Conservation (phyloP, 768 basidiomycete genomes). For the Leccinum incarnatum region DNA sequence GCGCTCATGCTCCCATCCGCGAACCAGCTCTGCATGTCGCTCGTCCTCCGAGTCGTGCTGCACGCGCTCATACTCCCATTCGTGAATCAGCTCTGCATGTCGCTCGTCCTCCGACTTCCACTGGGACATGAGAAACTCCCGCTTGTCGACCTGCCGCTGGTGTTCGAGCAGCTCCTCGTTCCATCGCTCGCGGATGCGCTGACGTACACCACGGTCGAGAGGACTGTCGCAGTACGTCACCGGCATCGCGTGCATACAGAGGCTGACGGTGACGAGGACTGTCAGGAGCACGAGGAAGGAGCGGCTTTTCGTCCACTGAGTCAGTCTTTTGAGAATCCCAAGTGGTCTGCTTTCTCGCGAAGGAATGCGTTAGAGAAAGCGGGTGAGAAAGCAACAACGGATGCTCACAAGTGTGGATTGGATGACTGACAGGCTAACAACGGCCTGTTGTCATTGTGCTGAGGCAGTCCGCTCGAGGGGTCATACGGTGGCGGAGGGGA, state of each 20-base stretch:
- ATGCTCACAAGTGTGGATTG: neutral
- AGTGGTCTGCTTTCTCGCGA: neutral
- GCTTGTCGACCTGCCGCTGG: conserved; percentile 10
- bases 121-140: conserved; percentile 8
- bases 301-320: neutral
- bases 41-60: conserved; percentile 14
- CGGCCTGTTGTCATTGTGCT: neutral
- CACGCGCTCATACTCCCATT: conserved; percentile 22
- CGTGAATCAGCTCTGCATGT: conserved; percentile 3
- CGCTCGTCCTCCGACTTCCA: conserved; percentile 22
- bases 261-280: neutral
- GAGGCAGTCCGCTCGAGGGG: neutral
- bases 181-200: conserved; percentile 24
- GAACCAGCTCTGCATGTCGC: conserved; percentile 1
- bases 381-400: neutral
- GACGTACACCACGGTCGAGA: conserved; percentile 15
- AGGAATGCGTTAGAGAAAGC: neutral
- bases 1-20: conserved; percentile 21
- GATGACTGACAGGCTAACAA: neutral
- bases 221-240: conserved; percentile 6
- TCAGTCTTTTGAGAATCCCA: neutral
- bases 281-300: neutral
- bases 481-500: neutral
- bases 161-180: conserved; percentile 16
- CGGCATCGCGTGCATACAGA: neutral